Conservation (phyloP, 495 filamentous ascomycete species). For the Xylaria intraflava region DNA sequence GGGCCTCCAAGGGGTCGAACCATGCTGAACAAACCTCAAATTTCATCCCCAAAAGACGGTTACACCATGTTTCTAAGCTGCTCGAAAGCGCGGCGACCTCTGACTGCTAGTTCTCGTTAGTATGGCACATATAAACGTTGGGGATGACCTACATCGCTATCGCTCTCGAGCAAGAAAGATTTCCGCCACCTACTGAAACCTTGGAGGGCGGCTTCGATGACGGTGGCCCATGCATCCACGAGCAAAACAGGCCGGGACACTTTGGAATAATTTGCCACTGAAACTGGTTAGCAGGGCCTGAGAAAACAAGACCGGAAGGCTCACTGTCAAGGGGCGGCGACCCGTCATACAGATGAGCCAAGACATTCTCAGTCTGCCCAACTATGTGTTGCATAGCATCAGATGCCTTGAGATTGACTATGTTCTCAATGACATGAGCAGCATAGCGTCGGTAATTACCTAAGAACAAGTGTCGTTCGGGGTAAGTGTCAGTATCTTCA, state of each 20-base stretch:
- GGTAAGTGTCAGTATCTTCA: slow-evolving; percentile 91
- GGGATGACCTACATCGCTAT: slow-evolving; percentile 46
- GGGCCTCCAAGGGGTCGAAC: background rate
- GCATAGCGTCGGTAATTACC: slow-evolving; percentile 94
- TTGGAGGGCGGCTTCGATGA: slow-evolving; percentile 85
- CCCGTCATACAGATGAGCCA: slow-evolving; percentile 68
- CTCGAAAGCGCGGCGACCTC: slow-evolving; percentile 55
- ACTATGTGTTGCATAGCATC: slow-evolving; percentile 87
- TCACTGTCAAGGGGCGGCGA: slow-evolving; percentile 62
- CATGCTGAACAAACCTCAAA: slow-evolving; percentile 53
- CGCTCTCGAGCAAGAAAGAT: slow-evolving; percentile 44
- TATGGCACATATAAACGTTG: background rate
- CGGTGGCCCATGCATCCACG: slow-evolving; percentile 81
- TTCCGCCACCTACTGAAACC: slow-evolving; percentile 79
- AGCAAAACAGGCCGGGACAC: slow-evolving; percentile 67
- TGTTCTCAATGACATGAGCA: slow-evolving; percentile 71
- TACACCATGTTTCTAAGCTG: slow-evolving; percentile 75
- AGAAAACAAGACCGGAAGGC: slow-evolving; percentile 15
- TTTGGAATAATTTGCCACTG: slow-evolving; percentile 72
- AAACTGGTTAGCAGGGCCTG: slow-evolving; percentile 25
- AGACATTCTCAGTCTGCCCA: slow-evolving; percentile 60
- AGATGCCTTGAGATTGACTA: slow-evolving; percentile 68
- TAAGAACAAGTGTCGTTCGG: slow-evolving; percentile 93
- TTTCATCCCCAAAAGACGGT: slow-evolving; percentile 61
- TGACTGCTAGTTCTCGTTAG: slow-evolving; percentile 42